A percentile compares a stretch with the other conserved stretches of the same genome.
Evolutionary conservation across 1,284 basidiomycete genomes (phyloP).

Genomic region (Puccinia brachypodii): DNA sequence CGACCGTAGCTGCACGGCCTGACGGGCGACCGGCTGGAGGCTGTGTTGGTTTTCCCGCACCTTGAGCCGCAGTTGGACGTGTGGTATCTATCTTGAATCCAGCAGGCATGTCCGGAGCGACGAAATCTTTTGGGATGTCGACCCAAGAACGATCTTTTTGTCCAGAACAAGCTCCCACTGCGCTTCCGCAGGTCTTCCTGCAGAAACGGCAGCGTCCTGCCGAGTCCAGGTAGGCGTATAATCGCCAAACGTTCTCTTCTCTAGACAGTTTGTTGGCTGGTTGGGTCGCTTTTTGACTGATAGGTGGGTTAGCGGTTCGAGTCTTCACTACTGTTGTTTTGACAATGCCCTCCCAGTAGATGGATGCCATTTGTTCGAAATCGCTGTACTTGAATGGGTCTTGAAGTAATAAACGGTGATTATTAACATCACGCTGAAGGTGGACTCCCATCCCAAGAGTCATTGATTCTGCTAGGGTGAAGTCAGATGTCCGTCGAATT

Average conservation of each 20-base stretch:
- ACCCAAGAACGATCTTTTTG: not conserved
- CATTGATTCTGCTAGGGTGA: not conserved
- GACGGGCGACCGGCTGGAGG: not conserved
- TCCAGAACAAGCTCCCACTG: not conserved
- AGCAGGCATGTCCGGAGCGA: not conserved
- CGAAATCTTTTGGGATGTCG: not conserved
- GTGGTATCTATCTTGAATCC: not conserved
- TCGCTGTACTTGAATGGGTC: not conserved
- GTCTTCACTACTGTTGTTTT: not conserved
- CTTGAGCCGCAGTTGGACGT: not conserved
- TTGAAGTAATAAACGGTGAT: not conserved
- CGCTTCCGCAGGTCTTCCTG: conserved; percentile 16
- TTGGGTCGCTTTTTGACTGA: too few relatives aligned
- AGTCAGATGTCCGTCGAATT: not conserved
- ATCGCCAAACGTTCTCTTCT: not conserved
- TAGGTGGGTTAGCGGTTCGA: not conserved
- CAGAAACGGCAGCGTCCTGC: conserved; percentile 17
- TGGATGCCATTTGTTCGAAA: not conserved
- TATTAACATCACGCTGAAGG: not conserved
- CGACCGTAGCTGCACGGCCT: not conserved
- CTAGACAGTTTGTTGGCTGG: not conserved
- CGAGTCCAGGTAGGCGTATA: not conserved
- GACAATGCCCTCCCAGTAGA: not conserved
- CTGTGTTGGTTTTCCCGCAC: conserved; percentile 2
- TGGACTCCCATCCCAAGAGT: not conserved